Base-by-base conservation (phyloP, 1,139 yeast species). In the Kodamaea alishanica region DNA sequence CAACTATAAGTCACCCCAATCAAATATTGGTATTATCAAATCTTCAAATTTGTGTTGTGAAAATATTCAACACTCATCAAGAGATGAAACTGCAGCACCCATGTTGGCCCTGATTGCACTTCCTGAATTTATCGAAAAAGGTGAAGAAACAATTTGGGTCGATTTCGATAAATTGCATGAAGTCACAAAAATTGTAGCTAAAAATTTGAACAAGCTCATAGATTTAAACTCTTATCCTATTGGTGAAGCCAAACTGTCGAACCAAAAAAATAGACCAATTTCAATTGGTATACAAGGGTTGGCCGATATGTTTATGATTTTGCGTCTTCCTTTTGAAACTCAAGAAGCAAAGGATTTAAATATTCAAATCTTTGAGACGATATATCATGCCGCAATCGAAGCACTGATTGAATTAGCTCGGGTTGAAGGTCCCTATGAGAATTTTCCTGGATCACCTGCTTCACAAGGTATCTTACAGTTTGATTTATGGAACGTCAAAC, bases 281-380 rank as follows among this genome's bases (percentile, higher is more conserved):
- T 95, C 96, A 6, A 64, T 87, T 31, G 96, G 96, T 50, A 95
- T 87, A 6, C 95, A 87, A 62, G 96, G 96, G 43, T 70, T 87
- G 40, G 95, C 96, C 26, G 96, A 87, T 57, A 71, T 85, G n/a
- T 87, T 85, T 61, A 73, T 84, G 72, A 72, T 78, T 44, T 70
- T 87, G 45, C 75, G 95, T 52, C 54, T 87, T 48, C 94, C 96
- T 24, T 87, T 87, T 60, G 95, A 84, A 54, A 81, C 89, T 28
- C 69, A 70, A 23, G 84, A 77, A 49, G 95, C 96, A 20, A 75
- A 73, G 56, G 69, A 67, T 46, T 70, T 87, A 49, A 87, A 87
- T 65, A 74, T 75, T 40, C 94, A 85, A 61, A 84, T 87, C 45
- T 87, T 87, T 61, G 96, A 87, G 65, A 88, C 96, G 28, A 85